Percentiles rank a stretch among this genome's conserved stretches.
Evolutionary conservation across 2,329 filamentous ascomycete genomes (phyloP).

Genomic region (Dactylellina cionopaga): DNA sequence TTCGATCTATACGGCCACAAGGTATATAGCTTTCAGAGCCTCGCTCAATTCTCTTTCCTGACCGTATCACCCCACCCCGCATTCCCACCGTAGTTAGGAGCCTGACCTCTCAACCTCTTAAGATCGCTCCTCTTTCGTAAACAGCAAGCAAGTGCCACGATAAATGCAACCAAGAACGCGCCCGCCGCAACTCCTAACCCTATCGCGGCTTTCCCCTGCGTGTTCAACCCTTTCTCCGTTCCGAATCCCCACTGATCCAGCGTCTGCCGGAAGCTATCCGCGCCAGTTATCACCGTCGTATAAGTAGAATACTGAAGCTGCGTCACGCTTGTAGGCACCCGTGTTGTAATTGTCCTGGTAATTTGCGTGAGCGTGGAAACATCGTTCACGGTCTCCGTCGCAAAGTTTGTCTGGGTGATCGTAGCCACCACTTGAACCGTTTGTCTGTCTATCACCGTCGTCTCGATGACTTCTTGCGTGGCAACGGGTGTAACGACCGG

Average conservation of each 20-base stretch:
- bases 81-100: slow-evolving; percentile 5
- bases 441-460: slow-evolving; percentile 16
- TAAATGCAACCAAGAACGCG: slow-evolving; percentile 27
- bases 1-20: no score
- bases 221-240: slow-evolving; percentile 17
- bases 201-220: slow-evolving; percentile 28
- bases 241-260: slow-evolving; percentile 33
- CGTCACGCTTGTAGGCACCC: slow-evolving; percentile 26
- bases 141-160: slow-evolving; percentile 26
- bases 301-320: slow-evolving; percentile 32
- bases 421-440: slow-evolving; percentile 21
- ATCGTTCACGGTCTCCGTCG: slow-evolving; percentile 18
- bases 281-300: slow-evolving; percentile 24
- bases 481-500: slow-evolving; percentile 35
- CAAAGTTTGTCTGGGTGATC: slow-evolving; percentile 4
- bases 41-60: no score
- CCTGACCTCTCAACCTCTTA: neutral
- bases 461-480: slow-evolving; percentile 34
- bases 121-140: neutral
- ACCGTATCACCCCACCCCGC: slow-evolving; percentile 10
- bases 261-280: slow-evolving; percentile 12
- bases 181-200: slow-evolving; percentile 33
- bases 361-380: slow-evolving; percentile 21
- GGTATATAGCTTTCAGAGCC: no score
- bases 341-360: slow-evolving; percentile 28